phyloP scores from a whole-genome alignment of 2,329 filamentous ascomycete species.

The Alternaria brassicae region DNA sequence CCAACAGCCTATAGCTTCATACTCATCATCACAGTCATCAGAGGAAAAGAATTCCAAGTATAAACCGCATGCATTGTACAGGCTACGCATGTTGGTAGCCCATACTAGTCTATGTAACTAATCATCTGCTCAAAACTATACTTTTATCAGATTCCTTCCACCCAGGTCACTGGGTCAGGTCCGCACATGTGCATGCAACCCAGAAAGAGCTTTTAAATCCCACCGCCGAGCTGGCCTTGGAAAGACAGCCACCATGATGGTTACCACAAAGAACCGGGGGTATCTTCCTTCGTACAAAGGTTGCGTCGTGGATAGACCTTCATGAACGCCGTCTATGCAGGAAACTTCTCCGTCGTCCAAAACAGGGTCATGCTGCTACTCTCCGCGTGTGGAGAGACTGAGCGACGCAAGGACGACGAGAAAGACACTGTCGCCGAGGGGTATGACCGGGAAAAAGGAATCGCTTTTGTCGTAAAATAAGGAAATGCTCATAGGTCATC shows the following conservation, averaged over 20 bases:
- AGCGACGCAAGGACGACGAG: constrained; percentile 41
- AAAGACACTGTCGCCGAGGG: constrained; percentile 37
- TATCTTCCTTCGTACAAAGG: constrained; percentile 46
- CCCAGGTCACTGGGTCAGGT: constrained; percentile 40
- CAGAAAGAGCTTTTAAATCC: constrained; percentile 31
- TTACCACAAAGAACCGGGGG: constrained; percentile 37
- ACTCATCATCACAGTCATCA: background rate
- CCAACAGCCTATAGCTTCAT: background rate
- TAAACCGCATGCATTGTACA: constrained; percentile 39
- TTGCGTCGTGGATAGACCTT: constrained; percentile 37
- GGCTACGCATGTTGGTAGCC: constrained; percentile 27
- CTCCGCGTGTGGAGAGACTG: constrained; percentile 34
- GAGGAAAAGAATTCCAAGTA: constrained; percentile 11
- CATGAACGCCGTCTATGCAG: constrained; percentile 51
- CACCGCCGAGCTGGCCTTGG: constrained; percentile 36
- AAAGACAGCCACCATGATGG: constrained; percentile 33
- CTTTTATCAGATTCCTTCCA: constrained; percentile 49
- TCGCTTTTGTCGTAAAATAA: constrained; percentile 46
- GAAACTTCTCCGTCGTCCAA: constrained; percentile 45
- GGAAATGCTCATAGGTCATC: constrained; percentile 42
- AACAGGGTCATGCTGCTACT: constrained; percentile 34
- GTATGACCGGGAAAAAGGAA: constrained; percentile 49
- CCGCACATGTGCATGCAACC: constrained; percentile 36
- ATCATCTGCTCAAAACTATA: constrained; percentile 43
- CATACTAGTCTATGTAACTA: constrained; percentile 45